Evolutionary conservation across 2,329 filamentous ascomycete genomes (phyloP), one percentile per base, ranked within the genome.

Genomic region (Rutstroemia sp.): DNA sequence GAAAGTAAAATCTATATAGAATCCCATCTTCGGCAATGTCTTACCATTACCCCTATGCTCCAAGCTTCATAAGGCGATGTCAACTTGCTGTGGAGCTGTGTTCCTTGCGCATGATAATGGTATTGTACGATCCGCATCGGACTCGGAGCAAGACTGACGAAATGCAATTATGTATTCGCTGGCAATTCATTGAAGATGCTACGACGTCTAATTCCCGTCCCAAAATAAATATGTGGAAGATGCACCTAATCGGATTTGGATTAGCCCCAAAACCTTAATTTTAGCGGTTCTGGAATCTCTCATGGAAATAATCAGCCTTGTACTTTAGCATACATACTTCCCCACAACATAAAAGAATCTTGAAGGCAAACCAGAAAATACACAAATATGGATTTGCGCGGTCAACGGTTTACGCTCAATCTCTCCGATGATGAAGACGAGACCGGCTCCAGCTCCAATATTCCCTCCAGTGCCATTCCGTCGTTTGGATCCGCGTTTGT

Each of bases 391-490:
- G 75, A 72, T 62, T 73, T 82, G 46, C 73, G 75, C 57, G 84
- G 84, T 45, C 78, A 87, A 63, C 76, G 80, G 51, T 84, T 87
- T 61, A 73, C 78, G 27, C 67, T 87, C 17, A 76, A 85, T 64
- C 72, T 87, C 27, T 80, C 80, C 36, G 78, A 79, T 36, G 77
- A 78, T 53, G 74, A 75, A 25, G 73, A 73, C 45, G 69, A 73
- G 36, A 51, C 56, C 60, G 53, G 64, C 59, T 56, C 61, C 60
- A 51, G 49, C 48, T 54, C 63, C 57, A 44, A 55, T 56, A 36
- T 65, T 61, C 57, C 65, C 27, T 47, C 61, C 46, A 57, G 67
- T 57, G 56, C 69, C 44, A 56, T 69, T 49, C 60, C 64, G 17
- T 61, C 64, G 8, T 51, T 67, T 39, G 57, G 64, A 45, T 68